Base-by-base conservation (phyloP, 352 stramenopile genomes). In the Globisporangium polare region DNA sequence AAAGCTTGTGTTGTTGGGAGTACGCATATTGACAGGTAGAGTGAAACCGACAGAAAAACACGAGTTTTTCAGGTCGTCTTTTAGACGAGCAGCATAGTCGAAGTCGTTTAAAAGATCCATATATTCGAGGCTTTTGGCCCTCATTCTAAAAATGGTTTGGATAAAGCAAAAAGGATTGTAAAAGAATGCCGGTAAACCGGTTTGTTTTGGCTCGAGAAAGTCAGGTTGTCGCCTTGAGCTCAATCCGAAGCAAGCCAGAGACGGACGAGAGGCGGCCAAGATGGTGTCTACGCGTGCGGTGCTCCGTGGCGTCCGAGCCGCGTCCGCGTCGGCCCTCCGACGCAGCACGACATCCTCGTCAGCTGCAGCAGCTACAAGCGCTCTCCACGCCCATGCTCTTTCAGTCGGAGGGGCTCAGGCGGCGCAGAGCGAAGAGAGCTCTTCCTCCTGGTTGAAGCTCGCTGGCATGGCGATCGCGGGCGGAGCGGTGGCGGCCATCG, bases 401-500 rank as follows among this genome's bases (percentile, higher is more conserved):
- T 20, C 3, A 17, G 31, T 29, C 31, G 20, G n/a, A 27, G 52
- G 9, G 33, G 13, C n/a, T 15, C 12, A 47, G 10, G 17, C 17
- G 51, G 54, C 20, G 29, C 26, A 33, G 20, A 10, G 41, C 37
- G 37, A 51, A 26, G 43, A 39, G 37, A 9, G 17, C 52, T 12
- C 24, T 45, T 45, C 53, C 1, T 45, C 53, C 1, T 58, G 53
- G 53, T 6, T 33, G 22, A 58, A 55, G 52, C 52, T 67, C n/a
- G 22, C 39, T 22, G 27, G 46, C 7, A 42, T 60, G 26, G 55
- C 62, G 35, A n/a, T 67, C 54, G 54, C 42, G 5, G 42, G 41
- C n/a, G 13, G 22, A 33, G 41, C 39, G 26, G 42, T 53, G 46
- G 39, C 62, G 18, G 62, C 54, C 15, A 33, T 43, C 0, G 41